Evolutionary conservation across 192 early-diverging fungal genomes (phyloP).

Genomic region (Coemansia sp.): DNA sequence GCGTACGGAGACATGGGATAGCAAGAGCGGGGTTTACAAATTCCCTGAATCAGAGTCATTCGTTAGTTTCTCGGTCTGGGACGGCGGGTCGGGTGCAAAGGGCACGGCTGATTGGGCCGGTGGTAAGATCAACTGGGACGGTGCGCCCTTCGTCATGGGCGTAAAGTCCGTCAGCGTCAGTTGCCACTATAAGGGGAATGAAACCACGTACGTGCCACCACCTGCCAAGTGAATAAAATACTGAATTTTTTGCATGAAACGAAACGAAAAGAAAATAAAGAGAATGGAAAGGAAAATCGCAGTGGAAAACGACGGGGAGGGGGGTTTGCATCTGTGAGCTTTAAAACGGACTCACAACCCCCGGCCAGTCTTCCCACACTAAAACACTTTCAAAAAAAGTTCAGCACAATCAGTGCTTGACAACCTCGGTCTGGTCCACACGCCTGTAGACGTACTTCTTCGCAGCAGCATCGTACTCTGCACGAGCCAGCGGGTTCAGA

Average conservation of each 20-base stretch:
- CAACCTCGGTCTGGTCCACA: slow-evolving; percentile 28
- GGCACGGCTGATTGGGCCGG: slow-evolving; percentile 66
- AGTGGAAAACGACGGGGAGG: background rate
- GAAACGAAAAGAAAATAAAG: slow-evolving; percentile 7
- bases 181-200: slow-evolving; percentile 58
- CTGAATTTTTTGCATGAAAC: background rate
- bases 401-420: no score
- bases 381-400: no score
- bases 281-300: background rate
- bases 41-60: slow-evolving; percentile 56
- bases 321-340: slow-evolving; percentile 26
- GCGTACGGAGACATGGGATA: slow-evolving; percentile 53
- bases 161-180: slow-evolving; percentile 56
- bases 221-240: no score
- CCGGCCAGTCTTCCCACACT: slow-evolving; percentile 8
- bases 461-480: slow-evolving; percentile 74
- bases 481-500: slow-evolving; percentile 84
- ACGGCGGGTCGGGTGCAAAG: slow-evolving; percentile 57
- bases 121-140: slow-evolving; percentile 61
- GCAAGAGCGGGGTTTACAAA: slow-evolving; percentile 30
- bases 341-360: slow-evolving; percentile 16
- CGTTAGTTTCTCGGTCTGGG: slow-evolving; percentile 65
- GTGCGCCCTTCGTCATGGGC: slow-evolving; percentile 47
- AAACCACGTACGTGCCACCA: slow-evolving; percentile 50
- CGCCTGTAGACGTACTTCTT: slow-evolving; percentile 47